Evolutionary conservation across 2,329 filamentous ascomycete species (phyloP), one percentile per base, ranked within the genome.

Genomic region (Fusarium lyarnte): DNA sequence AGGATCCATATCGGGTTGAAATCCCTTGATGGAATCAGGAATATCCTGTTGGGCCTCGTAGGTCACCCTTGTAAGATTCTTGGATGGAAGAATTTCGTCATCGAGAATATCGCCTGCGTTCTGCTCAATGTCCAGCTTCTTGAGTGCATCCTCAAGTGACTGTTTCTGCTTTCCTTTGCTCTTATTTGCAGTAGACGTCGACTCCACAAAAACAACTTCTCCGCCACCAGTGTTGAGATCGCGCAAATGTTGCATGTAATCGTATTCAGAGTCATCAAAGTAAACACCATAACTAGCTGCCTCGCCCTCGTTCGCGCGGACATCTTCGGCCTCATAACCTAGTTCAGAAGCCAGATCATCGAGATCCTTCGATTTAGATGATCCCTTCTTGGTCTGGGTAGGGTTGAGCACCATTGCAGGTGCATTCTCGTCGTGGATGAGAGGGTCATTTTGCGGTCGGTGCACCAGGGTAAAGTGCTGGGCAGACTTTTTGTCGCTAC

Each of bases 231-330:
- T 82, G 63, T 91, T 91, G n/a, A 99, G 85, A 77, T 98, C 96
- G 61, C 94, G 92, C 87, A 99, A 86, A 83, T 99, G 96, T 82
- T 99, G 96, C 96, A 99, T 99, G 84, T 99, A 99, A 83, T 99
- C 96, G 83, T 99, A 99, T 79, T 94, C 89, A 73, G 93, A 92
- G 83, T 99, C 96, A 82, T 99, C 97, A 82, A 88, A 99, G 86
- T 93, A 99, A 73, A 99, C 90, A 72, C 96, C 96, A 82, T 98
- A 90, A 81, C 93, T 93, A 74, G 97, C 96, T 13, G 97, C 96
- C 84, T 99, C 95, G 77, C 97, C 97, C 83, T 99, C 96, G 81
- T 99, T 98, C 63, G 90, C 88, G 75, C 95, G 91, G 73, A 97
- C 90, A 67, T 84, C 84, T 45, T 86, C 85, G 27, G 87, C 86